Evolutionary conservation across 306 rosid species (phyloP).

Genomic region (Vigna reflexopilosa): DNA sequence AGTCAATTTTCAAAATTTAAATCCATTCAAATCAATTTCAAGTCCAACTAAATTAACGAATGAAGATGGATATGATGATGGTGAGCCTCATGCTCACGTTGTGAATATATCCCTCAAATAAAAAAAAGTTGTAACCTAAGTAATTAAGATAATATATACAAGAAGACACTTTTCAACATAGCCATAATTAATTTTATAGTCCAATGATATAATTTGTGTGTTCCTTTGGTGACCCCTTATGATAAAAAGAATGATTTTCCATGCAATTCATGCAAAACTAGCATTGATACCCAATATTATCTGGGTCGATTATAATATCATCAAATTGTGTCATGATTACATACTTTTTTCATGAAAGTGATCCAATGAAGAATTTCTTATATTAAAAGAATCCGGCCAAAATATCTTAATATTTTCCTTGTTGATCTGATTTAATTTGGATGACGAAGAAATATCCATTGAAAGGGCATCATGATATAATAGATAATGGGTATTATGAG

Average conservation of each 20-base stretch:
- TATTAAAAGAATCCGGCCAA: not conserved
- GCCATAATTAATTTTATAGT: not conserved
- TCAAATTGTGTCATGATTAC: not conserved
- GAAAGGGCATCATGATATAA: not conserved
- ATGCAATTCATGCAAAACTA: conserved; percentile 39
- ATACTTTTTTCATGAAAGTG: not conserved
- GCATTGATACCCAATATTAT: not conserved
- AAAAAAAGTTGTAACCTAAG: not conserved
- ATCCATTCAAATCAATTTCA: no score
- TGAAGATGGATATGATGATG: no score
- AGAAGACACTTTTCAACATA: not conserved
- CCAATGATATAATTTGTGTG: not conserved
- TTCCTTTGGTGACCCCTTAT: not conserved
- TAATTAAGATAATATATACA: not conserved
- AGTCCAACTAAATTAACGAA: no score
- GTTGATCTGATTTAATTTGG: not conserved
- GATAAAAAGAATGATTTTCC: not conserved
- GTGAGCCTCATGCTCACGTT: no score
- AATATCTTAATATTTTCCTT: conserved; percentile 23
- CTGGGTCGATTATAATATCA: not conserved
- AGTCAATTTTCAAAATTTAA: no score
- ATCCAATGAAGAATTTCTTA: not conserved
- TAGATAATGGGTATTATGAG: not conserved
- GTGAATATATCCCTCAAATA: no score
- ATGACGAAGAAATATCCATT: conserved; percentile 27